These are phyloP conservation scores for Lactarius quietus DNA, from an alignment of 768 basidiomycete genomes.

Conservation along the genomic window DNA sequence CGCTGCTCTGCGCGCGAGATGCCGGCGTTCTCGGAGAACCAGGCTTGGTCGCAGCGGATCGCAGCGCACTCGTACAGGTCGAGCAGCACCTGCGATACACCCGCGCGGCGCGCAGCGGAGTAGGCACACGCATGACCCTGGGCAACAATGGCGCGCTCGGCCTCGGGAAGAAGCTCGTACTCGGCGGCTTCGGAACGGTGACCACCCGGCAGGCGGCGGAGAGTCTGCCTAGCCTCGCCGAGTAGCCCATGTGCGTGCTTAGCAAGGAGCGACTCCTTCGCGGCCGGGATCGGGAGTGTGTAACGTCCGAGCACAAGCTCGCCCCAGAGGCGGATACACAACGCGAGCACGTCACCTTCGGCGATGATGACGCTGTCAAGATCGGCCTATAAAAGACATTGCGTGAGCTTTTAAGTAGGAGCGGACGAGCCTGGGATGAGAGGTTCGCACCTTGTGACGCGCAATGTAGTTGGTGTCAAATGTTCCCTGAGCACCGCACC, in stretches of 20 bases:
- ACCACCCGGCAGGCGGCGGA: slow-evolving; percentile 1
- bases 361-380: slow-evolving; percentile 23
- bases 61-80: slow-evolving; percentile 24
- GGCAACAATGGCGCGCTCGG: slow-evolving; percentile 23
- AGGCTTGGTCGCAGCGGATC: slow-evolving; percentile 23
- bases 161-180: slow-evolving; percentile 25
- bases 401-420: too few relatives aligned
- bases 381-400: slow-evolving; percentile 1
- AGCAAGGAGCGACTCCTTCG: slow-evolving; percentile 20
- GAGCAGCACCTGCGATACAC: slow-evolving; percentile 20
- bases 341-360: slow-evolving; percentile 29
- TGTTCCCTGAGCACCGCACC: slow-evolving; percentile 15
- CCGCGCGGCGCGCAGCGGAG: slow-evolving; percentile 18
- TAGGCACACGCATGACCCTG: slow-evolving; percentile 26
- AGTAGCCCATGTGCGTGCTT: slow-evolving; percentile 18
- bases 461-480: slow-evolving; percentile 17
- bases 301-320: slow-evolving; percentile 27
- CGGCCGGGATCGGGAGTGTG: slow-evolving; percentile 21
- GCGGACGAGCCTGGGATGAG: too few relatives aligned
- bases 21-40: slow-evolving; percentile 26
- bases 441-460: neutral
- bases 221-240: neutral
- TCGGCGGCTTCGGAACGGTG: slow-evolving; percentile 23
- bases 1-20: slow-evolving; percentile 11
- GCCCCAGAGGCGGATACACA: slow-evolving; percentile 29